Percentiles rank a stretch among this genome's conserved stretches.
These are phyloP conservation scores for Fusarium beomiforme DNA, from an alignment of 2,329 filamentous ascomycete genomes.

Conservation along the genomic window DNA sequence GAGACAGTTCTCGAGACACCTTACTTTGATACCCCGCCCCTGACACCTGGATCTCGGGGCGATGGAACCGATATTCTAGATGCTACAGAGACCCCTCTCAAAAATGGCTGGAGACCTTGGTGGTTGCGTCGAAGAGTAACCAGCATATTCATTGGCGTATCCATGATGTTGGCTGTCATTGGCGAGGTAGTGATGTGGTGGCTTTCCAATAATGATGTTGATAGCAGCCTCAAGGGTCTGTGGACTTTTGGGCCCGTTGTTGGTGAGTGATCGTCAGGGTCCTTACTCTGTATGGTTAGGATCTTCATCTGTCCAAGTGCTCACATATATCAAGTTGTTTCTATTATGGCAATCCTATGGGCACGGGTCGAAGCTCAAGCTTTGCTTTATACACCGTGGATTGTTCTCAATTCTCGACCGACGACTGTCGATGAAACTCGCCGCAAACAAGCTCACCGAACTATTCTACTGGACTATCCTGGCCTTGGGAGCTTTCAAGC, in stretches of 20 bases:
- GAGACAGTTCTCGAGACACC: conserved; percentile 38
- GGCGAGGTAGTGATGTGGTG: conserved; percentile 41
- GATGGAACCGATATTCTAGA: conserved; percentile 26
- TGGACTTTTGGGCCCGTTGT: conserved; percentile 45
- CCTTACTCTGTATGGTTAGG: conserved; percentile 7
- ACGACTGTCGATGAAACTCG: conserved; percentile 40
- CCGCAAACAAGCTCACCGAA: conserved; percentile 43
- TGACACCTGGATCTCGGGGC: conserved; percentile 20
- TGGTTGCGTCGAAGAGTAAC: conserved; percentile 38
- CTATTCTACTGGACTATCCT: conserved; percentile 43
- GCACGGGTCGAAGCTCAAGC: conserved; percentile 43
- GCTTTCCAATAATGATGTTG: conserved; percentile 32
- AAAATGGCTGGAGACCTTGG: conserved; percentile 41
- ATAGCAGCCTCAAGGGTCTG: conserved; percentile 31
- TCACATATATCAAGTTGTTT: conserved; percentile 34
- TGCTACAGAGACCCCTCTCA: conserved; percentile 31
- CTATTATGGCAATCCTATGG: conserved; percentile 42
- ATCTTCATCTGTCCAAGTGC: conserved; percentile 5
- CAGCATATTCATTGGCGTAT: conserved; percentile 34
- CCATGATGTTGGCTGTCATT: conserved; percentile 32
- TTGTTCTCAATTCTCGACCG: conserved; percentile 40
- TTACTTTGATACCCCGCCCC: conserved; percentile 39
- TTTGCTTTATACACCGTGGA: conserved; percentile 44
- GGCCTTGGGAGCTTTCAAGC: conserved; percentile 37
- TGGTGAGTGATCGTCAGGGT: conserved; percentile 36